A percentile compares a stretch with the other conserved stretches of the same genome.
phyloP scores from a whole-genome alignment of 2,329 filamentous ascomycete genomes.

The Rutstroemia sp. region DNA sequence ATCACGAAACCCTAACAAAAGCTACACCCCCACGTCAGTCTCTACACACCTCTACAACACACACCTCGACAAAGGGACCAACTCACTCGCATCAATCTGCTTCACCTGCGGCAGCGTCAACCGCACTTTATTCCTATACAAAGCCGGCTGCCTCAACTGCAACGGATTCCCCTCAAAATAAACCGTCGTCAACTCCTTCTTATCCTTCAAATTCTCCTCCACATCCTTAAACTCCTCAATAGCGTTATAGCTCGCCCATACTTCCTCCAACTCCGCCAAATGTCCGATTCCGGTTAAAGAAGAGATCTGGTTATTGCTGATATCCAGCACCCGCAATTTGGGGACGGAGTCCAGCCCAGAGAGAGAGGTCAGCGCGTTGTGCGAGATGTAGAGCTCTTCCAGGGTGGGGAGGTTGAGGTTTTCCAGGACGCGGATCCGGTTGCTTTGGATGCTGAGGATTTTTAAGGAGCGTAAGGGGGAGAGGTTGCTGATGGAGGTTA shows the following conservation, averaged over 20 bases:
- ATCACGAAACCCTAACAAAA: slow-evolving; percentile 28
- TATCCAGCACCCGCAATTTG: slow-evolving; percentile 72
- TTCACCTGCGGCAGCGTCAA: slow-evolving; percentile 78
- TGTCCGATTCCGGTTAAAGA: slow-evolving; percentile 65
- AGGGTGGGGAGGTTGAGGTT: slow-evolving; percentile 71
- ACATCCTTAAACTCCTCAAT: slow-evolving; percentile 75
- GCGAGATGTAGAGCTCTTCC: slow-evolving; percentile 91
- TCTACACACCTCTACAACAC: background rate
- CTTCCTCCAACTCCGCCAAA: slow-evolving; percentile 69
- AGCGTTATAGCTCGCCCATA: slow-evolving; percentile 91
- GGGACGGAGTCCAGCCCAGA: slow-evolving; percentile 58
- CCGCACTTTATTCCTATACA: slow-evolving; percentile 91
- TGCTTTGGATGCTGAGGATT: slow-evolving; percentile 91
- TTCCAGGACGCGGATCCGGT: slow-evolving; percentile 73
- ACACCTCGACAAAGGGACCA: background rate
- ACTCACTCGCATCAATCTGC: slow-evolving; percentile 97
- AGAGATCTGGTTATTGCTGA: slow-evolving; percentile 78
- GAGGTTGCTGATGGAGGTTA: slow-evolving; percentile 73
- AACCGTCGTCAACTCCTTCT: slow-evolving; percentile 75
- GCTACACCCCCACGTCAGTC: slow-evolving; percentile 12
- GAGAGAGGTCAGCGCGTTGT: slow-evolving; percentile 80
- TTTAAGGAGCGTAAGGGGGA: slow-evolving; percentile 69
- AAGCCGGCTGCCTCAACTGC: slow-evolving; percentile 67
- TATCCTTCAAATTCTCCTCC: slow-evolving; percentile 69
- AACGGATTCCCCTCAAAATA: slow-evolving; percentile 96